A percentile compares a stretch with the other conserved stretches of the same genome.
These are phyloP conservation scores for Hypoxylon sp. DNA, from an alignment of 2,329 filamentous ascomycete species.

Conservation along the genomic window DNA sequence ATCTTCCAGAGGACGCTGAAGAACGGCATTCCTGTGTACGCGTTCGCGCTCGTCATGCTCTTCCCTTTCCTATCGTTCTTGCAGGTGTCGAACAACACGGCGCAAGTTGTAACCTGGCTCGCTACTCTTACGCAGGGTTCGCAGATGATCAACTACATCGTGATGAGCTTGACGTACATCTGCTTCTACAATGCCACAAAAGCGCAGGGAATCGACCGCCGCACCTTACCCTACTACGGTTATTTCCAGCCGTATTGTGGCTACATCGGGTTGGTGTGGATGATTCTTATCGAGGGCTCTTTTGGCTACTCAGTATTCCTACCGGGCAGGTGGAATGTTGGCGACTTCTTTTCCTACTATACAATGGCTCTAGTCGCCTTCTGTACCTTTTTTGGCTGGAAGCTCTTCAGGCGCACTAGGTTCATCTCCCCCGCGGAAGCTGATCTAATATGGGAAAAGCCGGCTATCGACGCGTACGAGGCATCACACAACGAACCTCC, in stretches of 20 bases:
- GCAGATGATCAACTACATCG: slow-evolving; percentile 73
- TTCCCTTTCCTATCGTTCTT: slow-evolving; percentile 75
- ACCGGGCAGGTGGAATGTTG: slow-evolving; percentile 57
- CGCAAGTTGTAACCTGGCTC: slow-evolving; percentile 53
- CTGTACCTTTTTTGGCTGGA: slow-evolving; percentile 73
- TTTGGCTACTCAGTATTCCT: slow-evolving; percentile 70
- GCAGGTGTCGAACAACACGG: slow-evolving; percentile 52
- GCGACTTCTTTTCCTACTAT: slow-evolving; percentile 64
- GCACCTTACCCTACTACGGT: slow-evolving; percentile 69
- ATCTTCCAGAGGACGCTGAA: slow-evolving; percentile 69
- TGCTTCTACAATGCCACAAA: slow-evolving; percentile 69
- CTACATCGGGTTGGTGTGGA: slow-evolving; percentile 61
- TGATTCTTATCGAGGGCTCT: slow-evolving; percentile 62
- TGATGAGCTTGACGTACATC: slow-evolving; percentile 72
- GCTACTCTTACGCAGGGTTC: slow-evolving; percentile 59
- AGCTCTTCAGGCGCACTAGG: slow-evolving; percentile 72
- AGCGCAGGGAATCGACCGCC: slow-evolving; percentile 67
- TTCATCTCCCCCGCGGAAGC: slow-evolving; percentile 68
- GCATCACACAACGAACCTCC: slow-evolving; percentile 62
- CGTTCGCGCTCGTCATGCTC: slow-evolving; percentile 69
- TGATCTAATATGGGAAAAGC: slow-evolving; percentile 74
- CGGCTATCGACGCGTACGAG: slow-evolving; percentile 70
- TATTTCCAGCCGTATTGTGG: slow-evolving; percentile 72
- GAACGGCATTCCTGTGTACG: slow-evolving; percentile 75
- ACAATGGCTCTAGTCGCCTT: slow-evolving; percentile 64